Evolutionary conservation across 1,284 basidiomycete species (phyloP), one percentile per base, ranked within the genome.

Genomic region (Uromyces viciae-fabae): DNA sequence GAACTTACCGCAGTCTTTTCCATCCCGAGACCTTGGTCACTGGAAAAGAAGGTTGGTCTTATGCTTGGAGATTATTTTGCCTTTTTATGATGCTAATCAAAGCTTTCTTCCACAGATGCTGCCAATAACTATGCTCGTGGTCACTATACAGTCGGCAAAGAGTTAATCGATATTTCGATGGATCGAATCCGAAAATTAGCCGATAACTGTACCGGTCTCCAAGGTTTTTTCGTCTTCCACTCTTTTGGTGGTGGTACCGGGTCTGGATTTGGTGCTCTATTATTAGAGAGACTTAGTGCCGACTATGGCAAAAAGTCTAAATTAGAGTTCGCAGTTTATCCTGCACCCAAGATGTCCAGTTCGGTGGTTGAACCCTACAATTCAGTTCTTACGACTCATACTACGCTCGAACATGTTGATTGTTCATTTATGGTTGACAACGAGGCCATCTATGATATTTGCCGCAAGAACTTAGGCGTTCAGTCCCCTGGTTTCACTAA

Each of bases 201-300:
- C 81, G 97, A 99, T 88, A 97, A 96, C 88, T 98, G 95, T 89
- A 92, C 92, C 64, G 97, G 97, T 86, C 92, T 99, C 64, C 97
- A 99, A 88, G 96, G 97, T 84, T 99, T 99, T 91, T 99, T 99
- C 87, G 94, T 99, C 86, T 99, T 99, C 91, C 97, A 99, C 89
- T 99, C 97, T 64, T 98, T 98, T 86, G 97, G 97, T 86, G 97
- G 97, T 87, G 97, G 97, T 87, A 99, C 96, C 84, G 97, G 97
- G 85, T 99, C 97, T 83, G 97, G 97, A 85, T 98, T 99, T 87
- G 97, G 97, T 86, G 95, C 97, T 76, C 92, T 99, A 84, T 89
- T 99, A 79, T 90, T 99, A 83, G 97, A 99, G 88, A 91, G 94
- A 82, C 91, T 99, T 82, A 96, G 95, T 60, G 92, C 93, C 83